Conservation (phyloP, 108 stramenopile species). For the Licmophora abbreviata region DNA sequence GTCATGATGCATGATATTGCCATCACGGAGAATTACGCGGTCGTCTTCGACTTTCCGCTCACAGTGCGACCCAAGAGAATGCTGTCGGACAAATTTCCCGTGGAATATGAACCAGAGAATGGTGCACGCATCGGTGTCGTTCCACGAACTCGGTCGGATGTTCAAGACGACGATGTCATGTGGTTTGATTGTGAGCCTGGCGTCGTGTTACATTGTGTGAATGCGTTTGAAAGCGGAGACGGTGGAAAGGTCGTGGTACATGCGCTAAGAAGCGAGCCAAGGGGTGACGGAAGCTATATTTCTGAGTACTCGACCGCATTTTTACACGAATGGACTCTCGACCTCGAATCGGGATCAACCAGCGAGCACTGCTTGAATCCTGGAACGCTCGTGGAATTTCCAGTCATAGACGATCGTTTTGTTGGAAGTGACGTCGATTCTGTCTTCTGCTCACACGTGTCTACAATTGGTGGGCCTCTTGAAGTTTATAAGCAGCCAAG, state of each 20-base stretch:
- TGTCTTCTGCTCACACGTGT: slow-evolving; percentile 6
- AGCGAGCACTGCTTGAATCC: slow-evolving; percentile 20
- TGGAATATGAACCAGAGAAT: slow-evolving; percentile 37
- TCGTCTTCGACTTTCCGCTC: slow-evolving; percentile 34
- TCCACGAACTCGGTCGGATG: slow-evolving; percentile 4
- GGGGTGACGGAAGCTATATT: slow-evolving; percentile 14
- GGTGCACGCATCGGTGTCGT: slow-evolving; percentile 31
- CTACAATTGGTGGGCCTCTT: slow-evolving; percentile 27
- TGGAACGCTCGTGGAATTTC: slow-evolving; percentile 25
- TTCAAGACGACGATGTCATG: not conserved
- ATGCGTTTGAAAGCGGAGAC: slow-evolving; percentile 30
- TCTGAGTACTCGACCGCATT: slow-evolving; percentile 16
- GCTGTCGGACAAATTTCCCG: slow-evolving; percentile 19
- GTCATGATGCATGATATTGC: slow-evolving; percentile 64
- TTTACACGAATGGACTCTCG: slow-evolving; percentile 28
- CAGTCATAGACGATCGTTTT: slow-evolving; percentile 18
- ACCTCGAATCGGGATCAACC: slow-evolving; percentile 3
- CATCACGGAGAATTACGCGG: slow-evolving; percentile 62
- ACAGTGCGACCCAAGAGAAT: slow-evolving; percentile 24
- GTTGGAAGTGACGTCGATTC: slow-evolving; percentile 2
- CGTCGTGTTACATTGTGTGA: slow-evolving; percentile 28
- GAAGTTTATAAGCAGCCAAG: slow-evolving; percentile 8
- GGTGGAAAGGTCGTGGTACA: slow-evolving; percentile 17
- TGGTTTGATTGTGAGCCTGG: slow-evolving; percentile 29
- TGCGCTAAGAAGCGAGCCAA: slow-evolving; percentile 15